Conservation (phyloP, 2,329 filamentous ascomycete species). For the Coniosporium tulheliwenetii region DNA sequence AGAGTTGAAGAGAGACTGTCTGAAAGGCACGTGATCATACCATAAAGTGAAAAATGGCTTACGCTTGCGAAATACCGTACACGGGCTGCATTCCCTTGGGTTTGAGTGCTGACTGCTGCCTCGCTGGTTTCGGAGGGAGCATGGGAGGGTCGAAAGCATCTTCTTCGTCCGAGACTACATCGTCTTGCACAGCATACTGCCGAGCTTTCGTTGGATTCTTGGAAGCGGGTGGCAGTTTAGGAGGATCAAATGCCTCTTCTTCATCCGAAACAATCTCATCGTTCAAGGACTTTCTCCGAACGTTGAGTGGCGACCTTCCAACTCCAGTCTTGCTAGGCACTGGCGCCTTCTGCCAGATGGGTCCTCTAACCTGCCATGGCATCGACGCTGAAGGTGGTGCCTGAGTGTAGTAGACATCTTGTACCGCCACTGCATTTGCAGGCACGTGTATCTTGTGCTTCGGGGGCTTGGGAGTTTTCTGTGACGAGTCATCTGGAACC, state of each 20-base stretch:
- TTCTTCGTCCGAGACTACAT: slow-evolving; percentile 4
- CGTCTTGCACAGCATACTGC: not conserved
- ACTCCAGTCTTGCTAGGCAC: slow-evolving; percentile 4
- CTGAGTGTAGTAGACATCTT: slow-evolving; percentile 26
- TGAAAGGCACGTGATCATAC: no score
- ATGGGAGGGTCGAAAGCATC: slow-evolving; percentile 6
- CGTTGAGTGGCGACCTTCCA: not conserved
- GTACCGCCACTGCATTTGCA: slow-evolving; percentile 20
- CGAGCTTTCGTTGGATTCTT: no score
- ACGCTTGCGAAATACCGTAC: no score
- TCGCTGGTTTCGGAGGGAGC: not conserved
- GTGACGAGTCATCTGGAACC: slow-evolving; percentile 11
- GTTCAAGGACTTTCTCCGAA: not conserved
- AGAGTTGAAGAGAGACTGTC: no score
- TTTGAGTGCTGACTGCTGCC: no score
- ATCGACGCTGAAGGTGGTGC: slow-evolving; percentile 24
- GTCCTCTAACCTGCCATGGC: slow-evolving; percentile 27
- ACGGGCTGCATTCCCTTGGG: no score
- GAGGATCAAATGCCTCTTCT: slow-evolving; percentile 7
- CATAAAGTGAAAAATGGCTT: no score
- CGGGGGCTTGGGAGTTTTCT: slow-evolving; percentile 13
- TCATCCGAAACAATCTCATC: slow-evolving; percentile 2
- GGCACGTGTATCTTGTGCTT: slow-evolving; percentile 28
- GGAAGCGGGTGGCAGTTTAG: not conserved
- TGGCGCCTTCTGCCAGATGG: slow-evolving; percentile 28